Evolutionary conservation across 139 green algal species (phyloP).

Genomic region (Chloropicon primus): DNA sequence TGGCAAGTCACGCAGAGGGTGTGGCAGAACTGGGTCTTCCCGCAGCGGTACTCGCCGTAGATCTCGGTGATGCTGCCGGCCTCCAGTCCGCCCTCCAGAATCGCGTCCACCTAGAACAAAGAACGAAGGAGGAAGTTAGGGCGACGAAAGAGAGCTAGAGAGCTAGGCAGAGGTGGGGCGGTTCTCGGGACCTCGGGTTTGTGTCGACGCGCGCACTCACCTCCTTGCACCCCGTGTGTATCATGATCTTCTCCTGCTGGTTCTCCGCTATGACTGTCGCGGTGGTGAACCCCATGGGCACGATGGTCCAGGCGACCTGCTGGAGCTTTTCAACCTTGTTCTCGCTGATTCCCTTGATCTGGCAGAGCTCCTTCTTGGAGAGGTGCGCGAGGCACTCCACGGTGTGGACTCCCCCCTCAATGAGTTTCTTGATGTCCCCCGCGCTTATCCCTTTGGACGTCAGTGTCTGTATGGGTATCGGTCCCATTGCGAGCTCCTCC

Average conservation of each 20-base stretch:
- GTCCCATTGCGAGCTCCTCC: conserved; percentile 9
- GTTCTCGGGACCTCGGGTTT: not conserved
- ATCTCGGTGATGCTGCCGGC: conserved; percentile 95
- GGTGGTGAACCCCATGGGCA: conserved; percentile 90
- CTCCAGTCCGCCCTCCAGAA: conserved; percentile 91
- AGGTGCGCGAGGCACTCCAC: conserved; percentile 69
- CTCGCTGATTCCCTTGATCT: conserved; percentile 90
- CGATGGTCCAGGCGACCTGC: conserved; percentile 65
- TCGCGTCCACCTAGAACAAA: conserved; percentile 55
- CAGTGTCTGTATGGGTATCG: conserved; percentile 28
- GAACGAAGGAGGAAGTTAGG: conserved; percentile 10
- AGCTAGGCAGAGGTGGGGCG: not conserved
- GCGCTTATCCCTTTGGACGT: conserved; percentile 48
- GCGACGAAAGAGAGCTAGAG: not conserved
- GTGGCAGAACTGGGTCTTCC: conserved; percentile 98
- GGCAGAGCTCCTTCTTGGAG: conserved; percentile 59
- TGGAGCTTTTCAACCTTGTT: conserved; percentile 83
- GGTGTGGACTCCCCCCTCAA: conserved; percentile 65
- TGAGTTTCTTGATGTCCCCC: conserved; percentile 92
- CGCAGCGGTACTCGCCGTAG: conserved; percentile 87
- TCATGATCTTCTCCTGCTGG: conserved; percentile 61
- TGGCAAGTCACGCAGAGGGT: conserved; percentile 94
- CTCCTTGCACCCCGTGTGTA: conserved; percentile 77
- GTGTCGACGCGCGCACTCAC: conserved; percentile 4
- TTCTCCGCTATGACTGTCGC: conserved; percentile 64